Evolutionary conservation across 306 rosid genomes (phyloP).

Genomic region (Arachis hypogaea): DNA sequence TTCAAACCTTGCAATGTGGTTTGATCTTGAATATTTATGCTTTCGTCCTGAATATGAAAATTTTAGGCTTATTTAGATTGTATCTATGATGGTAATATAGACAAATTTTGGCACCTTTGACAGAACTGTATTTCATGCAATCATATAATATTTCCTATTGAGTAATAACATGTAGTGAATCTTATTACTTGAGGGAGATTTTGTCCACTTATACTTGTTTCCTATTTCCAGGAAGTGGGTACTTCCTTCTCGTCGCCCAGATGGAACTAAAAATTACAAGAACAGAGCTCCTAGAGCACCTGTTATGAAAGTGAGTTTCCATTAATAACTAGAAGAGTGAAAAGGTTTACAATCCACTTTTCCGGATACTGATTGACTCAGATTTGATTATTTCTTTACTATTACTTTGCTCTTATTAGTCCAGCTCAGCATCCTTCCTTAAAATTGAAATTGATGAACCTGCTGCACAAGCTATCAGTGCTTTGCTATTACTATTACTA

Average conservation of each 20-base stretch:
- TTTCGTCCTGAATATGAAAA: too few relatives aligned
- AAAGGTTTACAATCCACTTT: not conserved
- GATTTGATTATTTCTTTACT: conserved; percentile 36
- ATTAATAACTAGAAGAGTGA: conserved; percentile 31
- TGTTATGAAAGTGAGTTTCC: conserved; percentile 69
- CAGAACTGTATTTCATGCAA: too few relatives aligned
- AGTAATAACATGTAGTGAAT: conserved; percentile 8
- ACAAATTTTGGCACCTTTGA: too few relatives aligned
- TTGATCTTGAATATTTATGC: too few relatives aligned
- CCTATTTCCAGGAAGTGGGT: conserved; percentile 76
- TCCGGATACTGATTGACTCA: not conserved
- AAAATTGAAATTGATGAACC: conserved; percentile 85
- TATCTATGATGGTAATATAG: too few relatives aligned
- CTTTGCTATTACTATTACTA: too few relatives aligned
- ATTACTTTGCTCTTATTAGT: conserved; percentile 52
- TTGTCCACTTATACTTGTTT: conserved; percentile 24
- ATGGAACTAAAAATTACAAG: conserved; percentile 78
- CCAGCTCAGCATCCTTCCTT: conserved; percentile 73
- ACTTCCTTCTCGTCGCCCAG: conserved; percentile 82
- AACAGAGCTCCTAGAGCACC: conserved; percentile 92
- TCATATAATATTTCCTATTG: not conserved
- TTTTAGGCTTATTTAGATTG: too few relatives aligned
- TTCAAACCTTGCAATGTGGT: too few relatives aligned
- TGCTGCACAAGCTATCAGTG: conserved; percentile 64
- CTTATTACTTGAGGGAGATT: conserved; percentile 23